Percentiles rank a stretch among this genome's conserved stretches.
These are phyloP conservation scores for Fusarium metavorans DNA, from an alignment of 2,329 filamentous ascomycete species.

Conservation along the genomic window DNA sequence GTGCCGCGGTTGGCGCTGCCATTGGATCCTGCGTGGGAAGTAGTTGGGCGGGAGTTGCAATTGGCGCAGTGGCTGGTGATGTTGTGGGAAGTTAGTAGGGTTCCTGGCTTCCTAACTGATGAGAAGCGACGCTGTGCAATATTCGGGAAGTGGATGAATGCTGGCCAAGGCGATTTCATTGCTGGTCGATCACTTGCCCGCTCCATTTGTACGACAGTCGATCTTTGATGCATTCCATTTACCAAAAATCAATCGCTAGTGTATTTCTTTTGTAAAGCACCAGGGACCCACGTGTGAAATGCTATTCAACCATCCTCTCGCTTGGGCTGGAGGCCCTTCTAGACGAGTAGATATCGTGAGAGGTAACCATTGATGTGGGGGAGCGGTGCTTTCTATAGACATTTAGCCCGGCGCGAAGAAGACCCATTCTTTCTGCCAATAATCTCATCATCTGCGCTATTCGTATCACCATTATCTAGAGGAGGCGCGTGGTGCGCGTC, in stretches of 20 bases:
- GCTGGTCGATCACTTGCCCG: not conserved
- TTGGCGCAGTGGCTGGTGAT: not conserved
- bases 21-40: not conserved
- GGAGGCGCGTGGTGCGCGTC: not conserved
- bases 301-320: not conserved
- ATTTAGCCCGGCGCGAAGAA: not conserved
- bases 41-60: not conserved
- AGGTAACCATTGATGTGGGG: not conserved
- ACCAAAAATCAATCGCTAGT: not conserved
- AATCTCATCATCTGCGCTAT: not conserved
- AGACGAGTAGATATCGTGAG: not conserved
- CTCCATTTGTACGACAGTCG: not conserved
- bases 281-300: not conserved
- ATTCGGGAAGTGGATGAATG: not conserved
- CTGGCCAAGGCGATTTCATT: too few relatives aligned
- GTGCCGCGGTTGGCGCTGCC: not conserved
- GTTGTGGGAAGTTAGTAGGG: not conserved
- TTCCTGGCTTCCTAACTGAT: not conserved
- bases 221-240: not conserved
- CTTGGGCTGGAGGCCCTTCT: not conserved
- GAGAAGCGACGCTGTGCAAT: not conserved
- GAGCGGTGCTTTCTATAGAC: not conserved
- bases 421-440: not conserved
- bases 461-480: not conserved
- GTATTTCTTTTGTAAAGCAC: not conserved